Conservation (phyloP, 352 stramenopile genomes). For the Phytophthora capsici region DNA sequence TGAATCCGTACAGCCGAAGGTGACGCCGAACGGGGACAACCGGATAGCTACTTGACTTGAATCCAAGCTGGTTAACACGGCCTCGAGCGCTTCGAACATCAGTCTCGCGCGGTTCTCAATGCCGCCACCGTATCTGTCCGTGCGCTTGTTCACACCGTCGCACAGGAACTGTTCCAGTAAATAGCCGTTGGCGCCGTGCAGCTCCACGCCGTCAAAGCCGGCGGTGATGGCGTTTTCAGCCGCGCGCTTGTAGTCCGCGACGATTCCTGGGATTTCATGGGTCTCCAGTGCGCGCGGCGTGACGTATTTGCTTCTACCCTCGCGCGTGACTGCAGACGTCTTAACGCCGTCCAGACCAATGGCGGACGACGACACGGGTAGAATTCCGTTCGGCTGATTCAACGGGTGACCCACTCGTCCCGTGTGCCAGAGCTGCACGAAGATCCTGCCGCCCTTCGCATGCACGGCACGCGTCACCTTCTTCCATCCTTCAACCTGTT, state of each 20-base stretch:
- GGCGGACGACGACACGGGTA: constrained; percentile 54
- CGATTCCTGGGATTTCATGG: constrained; percentile 71
- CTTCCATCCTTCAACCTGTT: constrained; percentile 65
- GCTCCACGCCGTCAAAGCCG: constrained; percentile 38
- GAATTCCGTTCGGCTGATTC: constrained; percentile 53
- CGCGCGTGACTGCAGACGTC: constrained; percentile 39
- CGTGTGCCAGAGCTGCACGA: constrained; percentile 88
- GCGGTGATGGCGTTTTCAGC: constrained; percentile 39
- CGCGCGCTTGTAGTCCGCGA: constrained; percentile 38
- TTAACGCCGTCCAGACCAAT: constrained; percentile 37
- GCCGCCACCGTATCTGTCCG: constrained; percentile 59
- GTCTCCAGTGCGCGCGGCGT: constrained; percentile 68
- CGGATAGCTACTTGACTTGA: constrained; percentile 49
- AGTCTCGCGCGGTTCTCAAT: constrained; percentile 81
- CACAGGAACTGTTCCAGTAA: constrained; percentile 42
- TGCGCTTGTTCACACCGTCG: constrained; percentile 36
- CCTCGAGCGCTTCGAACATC: constrained; percentile 70
- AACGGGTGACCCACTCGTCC: constrained; percentile 67
- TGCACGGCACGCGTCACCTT: constrained; percentile 71
- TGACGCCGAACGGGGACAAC: constrained; percentile 44
- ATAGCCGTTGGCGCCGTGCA: constrained; percentile 41
- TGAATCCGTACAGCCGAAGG: constrained; percentile 48
- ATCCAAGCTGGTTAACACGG: constrained; percentile 41
- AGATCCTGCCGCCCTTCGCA: constrained; percentile 76
- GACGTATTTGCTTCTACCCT: constrained; percentile 46